These are phyloP conservation scores for Fusarium austroafricanum DNA, from an alignment of 2,329 filamentous ascomycete species.

Conservation along the genomic window DNA sequence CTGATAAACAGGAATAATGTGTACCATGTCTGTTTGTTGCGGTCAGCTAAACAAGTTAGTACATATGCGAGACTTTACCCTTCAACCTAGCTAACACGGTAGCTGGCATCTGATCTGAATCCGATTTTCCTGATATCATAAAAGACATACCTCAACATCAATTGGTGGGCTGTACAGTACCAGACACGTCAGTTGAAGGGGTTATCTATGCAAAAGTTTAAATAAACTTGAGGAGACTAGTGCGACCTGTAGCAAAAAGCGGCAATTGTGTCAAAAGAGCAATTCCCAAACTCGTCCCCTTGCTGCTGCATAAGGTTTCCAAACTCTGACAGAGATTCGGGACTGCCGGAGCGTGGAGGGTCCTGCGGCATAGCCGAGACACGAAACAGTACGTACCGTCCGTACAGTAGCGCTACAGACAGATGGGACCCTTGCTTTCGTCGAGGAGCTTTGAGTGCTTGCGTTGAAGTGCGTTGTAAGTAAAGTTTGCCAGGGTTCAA, in stretches of 20 bases:
- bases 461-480: background rate
- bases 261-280: background rate
- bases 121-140: background rate
- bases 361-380: constrained; percentile 32
- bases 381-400: constrained; percentile 7
- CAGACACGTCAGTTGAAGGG: background rate
- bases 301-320: background rate
- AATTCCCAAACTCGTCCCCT: background rate
- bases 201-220: background rate
- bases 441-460: constrained; percentile 13
- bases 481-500: constrained; percentile 19
- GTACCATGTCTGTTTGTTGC: constrained; percentile 8
- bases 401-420: constrained; percentile 13
- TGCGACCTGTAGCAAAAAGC: background rate
- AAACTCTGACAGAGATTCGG: constrained; percentile 16
- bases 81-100: background rate
- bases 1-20: constrained; percentile 3
- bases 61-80: constrained; percentile 9
- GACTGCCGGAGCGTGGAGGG: constrained; percentile 30
- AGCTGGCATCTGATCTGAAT: background rate
- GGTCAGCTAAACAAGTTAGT: constrained; percentile 6
- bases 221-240: constrained; percentile 10
- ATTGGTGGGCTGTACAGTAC: background rate
- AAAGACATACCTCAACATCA: background rate
- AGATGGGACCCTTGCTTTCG: constrained; percentile 16